A percentile compares a stretch with the other conserved stretches of the same genome.
Evolutionary conservation across 345 rosid species (phyloP).

Genomic region (Turritis glabra): DNA sequence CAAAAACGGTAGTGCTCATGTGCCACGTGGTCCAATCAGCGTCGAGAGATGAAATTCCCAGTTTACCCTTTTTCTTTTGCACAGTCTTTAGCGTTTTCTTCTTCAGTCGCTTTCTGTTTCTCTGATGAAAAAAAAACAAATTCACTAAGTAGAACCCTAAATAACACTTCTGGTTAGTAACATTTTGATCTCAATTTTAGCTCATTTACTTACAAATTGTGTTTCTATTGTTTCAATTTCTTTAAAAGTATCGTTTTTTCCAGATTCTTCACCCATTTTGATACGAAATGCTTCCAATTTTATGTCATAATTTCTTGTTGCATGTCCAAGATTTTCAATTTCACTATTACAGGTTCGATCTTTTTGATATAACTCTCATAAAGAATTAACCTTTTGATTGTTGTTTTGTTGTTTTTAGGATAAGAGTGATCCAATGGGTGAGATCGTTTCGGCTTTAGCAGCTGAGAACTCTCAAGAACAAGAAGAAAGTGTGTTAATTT

Average conservation of each 20-base stretch:
- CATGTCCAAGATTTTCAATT: not conserved
- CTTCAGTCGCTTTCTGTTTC: not conserved
- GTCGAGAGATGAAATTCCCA: not conserved
- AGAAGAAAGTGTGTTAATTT: constrained; percentile 5
- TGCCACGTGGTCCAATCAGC: not conserved
- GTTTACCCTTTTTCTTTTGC: not conserved
- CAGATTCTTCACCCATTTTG: not conserved
- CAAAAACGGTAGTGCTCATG: not conserved
- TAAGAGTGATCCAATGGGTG: constrained; percentile 21
- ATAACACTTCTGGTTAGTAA: constrained; percentile 22
- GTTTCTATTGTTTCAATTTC: not conserved
- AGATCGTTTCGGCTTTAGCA: constrained; percentile 23
- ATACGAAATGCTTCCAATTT: not conserved
- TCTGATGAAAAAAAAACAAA: not conserved
- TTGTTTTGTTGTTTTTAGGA: not conserved
- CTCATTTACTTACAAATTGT: not conserved
- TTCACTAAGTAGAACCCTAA: constrained; percentile 20
- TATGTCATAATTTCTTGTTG: not conserved
- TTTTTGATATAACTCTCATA: not conserved
- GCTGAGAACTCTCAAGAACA: constrained; percentile 4
- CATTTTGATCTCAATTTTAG: not conserved
- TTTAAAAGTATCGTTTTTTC: not conserved
- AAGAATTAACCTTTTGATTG: not conserved
- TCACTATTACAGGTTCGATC: not conserved
- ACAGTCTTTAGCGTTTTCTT: too few species aligned